Conservation (phyloP, 345 rosid genomes). For the Eucalyptus regnans region DNA sequence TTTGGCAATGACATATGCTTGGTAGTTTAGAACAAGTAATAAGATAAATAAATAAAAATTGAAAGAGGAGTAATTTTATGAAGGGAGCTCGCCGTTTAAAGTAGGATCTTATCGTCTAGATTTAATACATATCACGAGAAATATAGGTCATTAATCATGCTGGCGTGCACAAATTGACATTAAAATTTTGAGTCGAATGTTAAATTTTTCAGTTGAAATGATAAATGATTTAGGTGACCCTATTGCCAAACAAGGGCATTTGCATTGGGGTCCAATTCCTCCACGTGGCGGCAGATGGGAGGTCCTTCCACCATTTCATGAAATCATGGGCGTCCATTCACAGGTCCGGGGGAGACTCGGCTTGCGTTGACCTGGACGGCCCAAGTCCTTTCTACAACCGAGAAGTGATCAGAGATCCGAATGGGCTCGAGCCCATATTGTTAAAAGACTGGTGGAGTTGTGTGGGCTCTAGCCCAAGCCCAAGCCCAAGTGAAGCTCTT, state of each 20-base stretch:
- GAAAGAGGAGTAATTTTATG: not conserved
- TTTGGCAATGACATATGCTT: not conserved
- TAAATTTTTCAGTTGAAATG: not conserved
- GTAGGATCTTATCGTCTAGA: not conserved
- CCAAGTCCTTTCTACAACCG: not conserved
- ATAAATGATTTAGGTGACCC: not conserved
- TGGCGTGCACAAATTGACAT: no score
- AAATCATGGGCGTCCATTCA: conserved; percentile 20
- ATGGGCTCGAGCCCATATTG: not conserved
- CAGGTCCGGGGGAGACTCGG: not conserved
- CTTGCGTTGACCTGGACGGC: not conserved
- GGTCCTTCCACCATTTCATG: conserved; percentile 19
- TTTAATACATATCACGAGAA: not conserved
- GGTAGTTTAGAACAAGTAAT: not conserved
- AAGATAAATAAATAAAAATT: not conserved
- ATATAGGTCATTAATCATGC: no score
- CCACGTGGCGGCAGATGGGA: conserved; percentile 32
- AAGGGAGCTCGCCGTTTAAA: not conserved
- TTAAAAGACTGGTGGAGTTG: not conserved
- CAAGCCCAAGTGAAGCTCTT: not conserved
- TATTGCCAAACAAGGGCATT: conserved; percentile 26
- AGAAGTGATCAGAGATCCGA: conserved; percentile 4
- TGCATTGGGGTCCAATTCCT: conserved; percentile 5
- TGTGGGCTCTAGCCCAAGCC: not conserved
- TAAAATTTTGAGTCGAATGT: no score